These are phyloP conservation scores for Aeminium ludgeri DNA, from an alignment of 495 filamentous ascomycete genomes.

Conservation along the genomic window DNA sequence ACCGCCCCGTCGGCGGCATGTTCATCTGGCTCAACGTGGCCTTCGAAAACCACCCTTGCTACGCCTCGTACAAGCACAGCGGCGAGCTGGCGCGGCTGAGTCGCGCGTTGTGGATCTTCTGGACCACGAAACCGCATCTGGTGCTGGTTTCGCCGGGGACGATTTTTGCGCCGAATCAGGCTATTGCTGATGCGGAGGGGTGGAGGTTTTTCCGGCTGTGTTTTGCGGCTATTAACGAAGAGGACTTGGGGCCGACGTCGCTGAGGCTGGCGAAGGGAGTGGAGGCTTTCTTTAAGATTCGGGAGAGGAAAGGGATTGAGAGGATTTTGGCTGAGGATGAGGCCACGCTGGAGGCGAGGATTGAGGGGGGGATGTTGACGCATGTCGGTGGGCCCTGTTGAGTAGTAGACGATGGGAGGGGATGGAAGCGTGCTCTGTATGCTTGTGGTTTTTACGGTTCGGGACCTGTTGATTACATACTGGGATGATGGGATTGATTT, in stretches of 20 bases:
- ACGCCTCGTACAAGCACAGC: conserved; percentile 17
- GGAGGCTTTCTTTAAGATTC: conserved; percentile 57
- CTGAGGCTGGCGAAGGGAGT: conserved; percentile 50
- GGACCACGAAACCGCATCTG: conserved; percentile 48
- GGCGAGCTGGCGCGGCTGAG: conserved; percentile 30
- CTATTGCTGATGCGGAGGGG: conserved; percentile 35
- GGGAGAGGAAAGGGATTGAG: conserved; percentile 47
- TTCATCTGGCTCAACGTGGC: conserved; percentile 66
- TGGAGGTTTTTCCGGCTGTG: conserved; percentile 62
- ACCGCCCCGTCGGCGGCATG: conserved; percentile 69
- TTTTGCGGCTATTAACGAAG: conserved; percentile 65
- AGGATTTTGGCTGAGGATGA: conserved; percentile 27
- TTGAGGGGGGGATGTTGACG: conserved; percentile 7
- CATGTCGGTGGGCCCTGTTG: conserved; percentile 10
- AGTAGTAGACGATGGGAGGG: too few relatives aligned
- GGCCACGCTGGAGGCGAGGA: conserved; percentile 4
- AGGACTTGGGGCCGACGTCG: conserved; percentile 42
- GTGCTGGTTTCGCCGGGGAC: conserved; percentile 50
- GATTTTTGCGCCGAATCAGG: conserved; percentile 50
- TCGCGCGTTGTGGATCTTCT: conserved; percentile 52
- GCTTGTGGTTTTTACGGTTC: too few relatives aligned
- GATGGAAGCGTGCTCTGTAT: too few relatives aligned
- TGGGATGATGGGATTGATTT: too few relatives aligned
- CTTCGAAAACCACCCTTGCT: conserved; percentile 55
- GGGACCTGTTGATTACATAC: too few relatives aligned